Conservation (phyloP, 306 rosid genomes). For the Vicia faba region DNA sequence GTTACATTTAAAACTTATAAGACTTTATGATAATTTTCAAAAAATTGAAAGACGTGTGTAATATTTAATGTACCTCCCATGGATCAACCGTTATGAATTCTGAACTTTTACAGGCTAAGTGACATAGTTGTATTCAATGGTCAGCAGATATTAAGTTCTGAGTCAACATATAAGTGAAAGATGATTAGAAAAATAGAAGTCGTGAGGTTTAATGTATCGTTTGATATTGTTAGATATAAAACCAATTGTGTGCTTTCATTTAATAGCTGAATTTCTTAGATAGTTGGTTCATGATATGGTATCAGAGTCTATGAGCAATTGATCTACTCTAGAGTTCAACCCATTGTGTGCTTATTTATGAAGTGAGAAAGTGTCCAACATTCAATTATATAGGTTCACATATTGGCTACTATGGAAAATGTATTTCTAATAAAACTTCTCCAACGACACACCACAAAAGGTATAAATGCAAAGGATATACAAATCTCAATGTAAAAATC, state of each 20-base stretch:
- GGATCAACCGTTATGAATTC: slow-evolving; percentile 89
- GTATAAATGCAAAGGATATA: too few relatives aligned
- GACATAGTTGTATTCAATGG: slow-evolving; percentile 66
- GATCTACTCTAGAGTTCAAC: slow-evolving; percentile 11
- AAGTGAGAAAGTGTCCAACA: too few relatives aligned
- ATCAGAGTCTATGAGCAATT: not conserved
- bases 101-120: slow-evolving; percentile 75
- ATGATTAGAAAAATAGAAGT: slow-evolving; percentile 28
- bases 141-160: slow-evolving; percentile 78
- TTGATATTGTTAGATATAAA: slow-evolving; percentile 18
- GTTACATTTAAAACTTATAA: too few relatives aligned
- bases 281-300: not conserved
- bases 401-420: too few relatives aligned
- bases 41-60: not conserved
- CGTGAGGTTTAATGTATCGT: too few relatives aligned
- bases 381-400: too few relatives aligned
- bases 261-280: not conserved
- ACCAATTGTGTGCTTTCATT: not conserved
- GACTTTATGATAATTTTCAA: too few relatives aligned
- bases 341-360: too few relatives aligned
- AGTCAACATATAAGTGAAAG: slow-evolving; percentile 30
- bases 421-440: too few relatives aligned
- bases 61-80: slow-evolving; percentile 71
- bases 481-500: too few relatives aligned
- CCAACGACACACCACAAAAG: too few relatives aligned